These are phyloP conservation scores for Botrytis aclada DNA, from an alignment of 2,329 filamentous ascomycete species.

Conservation along the genomic window DNA sequence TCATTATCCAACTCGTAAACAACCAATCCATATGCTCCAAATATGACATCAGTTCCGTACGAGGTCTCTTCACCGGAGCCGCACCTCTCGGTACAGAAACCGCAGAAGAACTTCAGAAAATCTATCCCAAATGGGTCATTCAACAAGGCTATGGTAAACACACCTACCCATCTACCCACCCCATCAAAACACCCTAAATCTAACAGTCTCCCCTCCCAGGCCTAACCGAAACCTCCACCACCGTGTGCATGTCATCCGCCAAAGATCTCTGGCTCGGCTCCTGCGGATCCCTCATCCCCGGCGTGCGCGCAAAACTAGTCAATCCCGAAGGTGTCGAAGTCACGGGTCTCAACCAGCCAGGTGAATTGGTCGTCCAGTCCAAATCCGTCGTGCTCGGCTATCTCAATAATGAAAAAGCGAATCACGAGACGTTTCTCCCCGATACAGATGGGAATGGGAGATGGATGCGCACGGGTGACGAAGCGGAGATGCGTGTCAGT, in stretches of 20 bases:
- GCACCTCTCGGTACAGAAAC: slow-evolving; percentile 75
- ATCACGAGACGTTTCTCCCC: slow-evolving; percentile 69
- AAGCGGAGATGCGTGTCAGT: slow-evolving; percentile 66
- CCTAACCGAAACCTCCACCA: slow-evolving; percentile 74
- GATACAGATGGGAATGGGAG: slow-evolving; percentile 61
- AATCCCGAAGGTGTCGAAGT: slow-evolving; percentile 67
- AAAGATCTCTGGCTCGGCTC: slow-evolving; percentile 69
- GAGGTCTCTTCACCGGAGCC: slow-evolving; percentile 67
- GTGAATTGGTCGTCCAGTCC: slow-evolving; percentile 76
- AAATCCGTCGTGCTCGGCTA: slow-evolving; percentile 81
- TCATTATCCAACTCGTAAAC: slow-evolving; percentile 73
- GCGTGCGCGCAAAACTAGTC: slow-evolving; percentile 63
- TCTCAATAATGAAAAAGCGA: slow-evolving; percentile 81
- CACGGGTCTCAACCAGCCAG: slow-evolving; percentile 62
- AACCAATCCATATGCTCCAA: slow-evolving; percentile 58
- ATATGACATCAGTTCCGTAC: slow-evolving; percentile 69
- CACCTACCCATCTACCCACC: neutral
- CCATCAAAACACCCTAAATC: neutral
- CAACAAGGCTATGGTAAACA: slow-evolving; percentile 67
- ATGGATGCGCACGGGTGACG: slow-evolving; percentile 78
- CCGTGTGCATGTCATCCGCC: slow-evolving; percentile 58
- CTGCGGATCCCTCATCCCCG: slow-evolving; percentile 67
- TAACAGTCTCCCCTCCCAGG: slow-evolving; percentile 42
- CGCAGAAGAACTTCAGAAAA: slow-evolving; percentile 57
- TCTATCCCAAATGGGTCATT: slow-evolving; percentile 62